A percentile compares a stretch with the other conserved stretches of the same genome.
phyloP scores from a whole-genome alignment of 129 eudicot species.

The Lonicera japonica region DNA sequence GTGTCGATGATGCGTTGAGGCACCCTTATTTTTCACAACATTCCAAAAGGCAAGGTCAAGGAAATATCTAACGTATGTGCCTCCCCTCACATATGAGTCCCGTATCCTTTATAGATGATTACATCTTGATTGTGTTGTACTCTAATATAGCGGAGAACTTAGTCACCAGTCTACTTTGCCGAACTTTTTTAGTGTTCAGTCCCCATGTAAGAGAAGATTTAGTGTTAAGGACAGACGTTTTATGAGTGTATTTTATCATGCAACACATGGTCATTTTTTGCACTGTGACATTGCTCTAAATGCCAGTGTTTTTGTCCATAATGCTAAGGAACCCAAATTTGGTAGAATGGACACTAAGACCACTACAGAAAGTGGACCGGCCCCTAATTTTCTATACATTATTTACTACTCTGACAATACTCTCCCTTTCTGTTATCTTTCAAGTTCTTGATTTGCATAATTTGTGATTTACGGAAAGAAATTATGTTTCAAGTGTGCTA shows the following conservation, averaged over 20 bases:
- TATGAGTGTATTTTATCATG: too few species aligned
- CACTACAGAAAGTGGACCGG: background rate
- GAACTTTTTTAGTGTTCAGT: background rate
- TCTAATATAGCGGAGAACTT: background rate
- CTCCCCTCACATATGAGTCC: background rate
- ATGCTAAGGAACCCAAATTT: too few species aligned
- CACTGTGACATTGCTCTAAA: too few species aligned
- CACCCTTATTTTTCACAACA: constrained; percentile 76
- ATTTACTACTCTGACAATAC: background rate
- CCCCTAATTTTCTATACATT: background rate
- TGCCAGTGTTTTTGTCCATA: too few species aligned
- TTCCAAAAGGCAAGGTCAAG: constrained; percentile 9
- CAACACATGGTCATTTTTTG: too few species aligned
- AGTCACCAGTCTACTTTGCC: background rate
- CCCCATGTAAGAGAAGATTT: background rate
- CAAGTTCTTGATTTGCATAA: background rate
- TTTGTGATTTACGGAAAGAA: background rate
- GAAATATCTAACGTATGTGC: background rate
- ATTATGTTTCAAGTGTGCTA: background rate
- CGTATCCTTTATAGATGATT: constrained; percentile 5
- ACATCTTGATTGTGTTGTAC: constrained; percentile 6
- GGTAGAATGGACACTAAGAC: too few species aligned
- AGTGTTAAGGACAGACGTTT: too few species aligned
- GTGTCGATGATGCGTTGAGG: constrained; percentile 80
- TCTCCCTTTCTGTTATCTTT: background rate